Evolutionary conservation across 768 basidiomycete species (phyloP).

Genomic region (Trametes sanguinea): DNA sequence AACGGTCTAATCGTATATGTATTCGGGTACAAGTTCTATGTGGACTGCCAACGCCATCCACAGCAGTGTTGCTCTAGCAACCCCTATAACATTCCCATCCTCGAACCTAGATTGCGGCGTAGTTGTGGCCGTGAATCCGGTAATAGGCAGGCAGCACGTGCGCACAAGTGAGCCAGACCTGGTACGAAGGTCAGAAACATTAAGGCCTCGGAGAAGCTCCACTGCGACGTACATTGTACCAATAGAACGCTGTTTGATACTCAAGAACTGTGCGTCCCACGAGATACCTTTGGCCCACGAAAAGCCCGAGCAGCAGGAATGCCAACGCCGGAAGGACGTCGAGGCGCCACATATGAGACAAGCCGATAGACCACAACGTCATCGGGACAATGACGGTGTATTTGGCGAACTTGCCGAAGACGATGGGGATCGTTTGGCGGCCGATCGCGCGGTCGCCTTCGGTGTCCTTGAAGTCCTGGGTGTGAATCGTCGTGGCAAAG

Average conservation of each 20-base stretch:
- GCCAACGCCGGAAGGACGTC: constrained; percentile 5
- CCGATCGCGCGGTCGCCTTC: constrained; percentile 19
- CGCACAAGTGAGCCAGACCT: constrained; percentile 20
- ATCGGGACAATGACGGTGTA: constrained; percentile 25
- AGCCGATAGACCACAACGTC: constrained; percentile 28
- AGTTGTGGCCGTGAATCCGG: no score
- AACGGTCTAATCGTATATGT: no score
- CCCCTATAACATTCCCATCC: no score
- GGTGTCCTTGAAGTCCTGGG: constrained; percentile 24
- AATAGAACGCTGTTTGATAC: constrained; percentile 32
- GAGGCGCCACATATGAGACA: constrained; percentile 26
- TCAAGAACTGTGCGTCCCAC: constrained; percentile 14
- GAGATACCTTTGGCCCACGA: constrained; percentile 28
- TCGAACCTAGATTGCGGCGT: no score
- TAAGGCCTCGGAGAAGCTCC: no score
- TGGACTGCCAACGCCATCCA: no score
- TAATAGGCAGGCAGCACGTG: constrained; percentile 18
- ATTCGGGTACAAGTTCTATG: no score
- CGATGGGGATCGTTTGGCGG: constrained; percentile 17
- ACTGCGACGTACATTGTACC: constrained; percentile 32
- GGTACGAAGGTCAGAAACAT: not conserved
- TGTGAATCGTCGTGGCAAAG: constrained; percentile 40
- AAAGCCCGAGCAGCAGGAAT: constrained; percentile 21
- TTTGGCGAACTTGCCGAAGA: constrained; percentile 23
- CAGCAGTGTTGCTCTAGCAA: no score